These are phyloP conservation scores for Sporormia fimetaria DNA, from an alignment of 495 filamentous ascomycete genomes.

Conservation along the genomic window DNA sequence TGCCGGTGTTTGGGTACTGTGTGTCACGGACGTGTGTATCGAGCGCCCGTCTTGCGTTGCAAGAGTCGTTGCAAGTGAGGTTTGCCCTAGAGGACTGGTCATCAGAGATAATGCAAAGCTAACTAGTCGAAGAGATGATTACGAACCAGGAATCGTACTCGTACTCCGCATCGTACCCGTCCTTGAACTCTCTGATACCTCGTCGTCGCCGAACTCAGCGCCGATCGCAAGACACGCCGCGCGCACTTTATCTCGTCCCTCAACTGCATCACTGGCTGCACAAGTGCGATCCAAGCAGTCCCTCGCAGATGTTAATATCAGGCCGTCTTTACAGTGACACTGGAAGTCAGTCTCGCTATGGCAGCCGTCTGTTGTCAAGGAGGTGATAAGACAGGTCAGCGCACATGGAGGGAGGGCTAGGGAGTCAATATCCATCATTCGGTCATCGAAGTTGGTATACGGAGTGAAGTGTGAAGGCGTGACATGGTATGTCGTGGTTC, in stretches of 20 bases:
- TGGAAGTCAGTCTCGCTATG: slow-evolving; percentile 7
- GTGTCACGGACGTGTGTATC: too few species aligned
- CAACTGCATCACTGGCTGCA: neutral
- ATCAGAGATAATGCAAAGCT: neutral
- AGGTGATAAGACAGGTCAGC: slow-evolving; percentile 7
- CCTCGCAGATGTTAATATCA: neutral
- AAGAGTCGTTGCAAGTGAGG: neutral
- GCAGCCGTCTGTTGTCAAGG: slow-evolving; percentile 11
- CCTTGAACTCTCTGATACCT: neutral
- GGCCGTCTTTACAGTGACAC: slow-evolving; percentile 11
- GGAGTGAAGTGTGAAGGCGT: too few species aligned
- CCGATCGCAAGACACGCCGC: neutral
- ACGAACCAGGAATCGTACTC: neutral
- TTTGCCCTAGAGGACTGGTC: neutral
- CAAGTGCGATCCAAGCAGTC: slow-evolving; percentile 7
- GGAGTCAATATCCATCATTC: too few species aligned
- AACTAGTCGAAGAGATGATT: neutral
- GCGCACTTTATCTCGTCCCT: neutral
- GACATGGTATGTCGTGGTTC: too few species aligned
- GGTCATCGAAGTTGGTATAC: too few species aligned
- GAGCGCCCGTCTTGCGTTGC: too few species aligned
- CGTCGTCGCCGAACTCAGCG: neutral
- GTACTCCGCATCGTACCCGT: neutral
- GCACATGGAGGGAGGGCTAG: slow-evolving; percentile 13
- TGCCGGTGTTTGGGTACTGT: too few species aligned